Conservation (phyloP, 1,284 basidiomycete species). For the Apiotrichum veenhuisii region DNA sequence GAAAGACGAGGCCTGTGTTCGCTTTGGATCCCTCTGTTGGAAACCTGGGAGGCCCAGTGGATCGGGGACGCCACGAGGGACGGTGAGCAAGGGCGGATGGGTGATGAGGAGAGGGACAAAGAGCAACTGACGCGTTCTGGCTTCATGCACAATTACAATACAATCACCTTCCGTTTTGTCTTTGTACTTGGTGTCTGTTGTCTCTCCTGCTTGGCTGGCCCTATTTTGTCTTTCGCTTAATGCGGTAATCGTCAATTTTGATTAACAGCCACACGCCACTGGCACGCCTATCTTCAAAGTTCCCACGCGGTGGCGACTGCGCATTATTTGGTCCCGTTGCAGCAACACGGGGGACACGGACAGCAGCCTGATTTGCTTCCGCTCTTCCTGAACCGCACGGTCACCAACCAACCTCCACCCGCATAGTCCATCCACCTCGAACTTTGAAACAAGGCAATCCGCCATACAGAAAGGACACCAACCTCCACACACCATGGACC, state of each 20-base stretch:
- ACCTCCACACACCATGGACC: constrained; percentile 36
- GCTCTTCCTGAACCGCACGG: neutral
- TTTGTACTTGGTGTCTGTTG: too few relatives aligned
- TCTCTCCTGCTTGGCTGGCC: too few relatives aligned
- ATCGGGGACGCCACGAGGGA: neutral
- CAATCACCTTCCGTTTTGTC: too few relatives aligned
- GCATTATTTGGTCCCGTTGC: too few relatives aligned
- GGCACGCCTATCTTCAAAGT: neutral
- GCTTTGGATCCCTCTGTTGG: neutral
- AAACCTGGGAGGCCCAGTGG: neutral
- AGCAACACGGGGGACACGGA: neutral
- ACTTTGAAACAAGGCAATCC: neutral
- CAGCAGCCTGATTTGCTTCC: neutral
- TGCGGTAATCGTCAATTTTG: neutral
- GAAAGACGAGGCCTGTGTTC: neutral
- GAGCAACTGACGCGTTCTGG: neutral
- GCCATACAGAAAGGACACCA: neutral
- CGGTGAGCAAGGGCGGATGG: neutral
- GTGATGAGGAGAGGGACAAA: neutral
- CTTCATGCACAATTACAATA: too few relatives aligned
- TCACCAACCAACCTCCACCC: neutral
- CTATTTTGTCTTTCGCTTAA: too few relatives aligned
- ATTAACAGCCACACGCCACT: neutral
- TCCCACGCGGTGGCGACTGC: too few relatives aligned
- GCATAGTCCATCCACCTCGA: neutral